Percentiles rank a stretch among this genome's conserved stretches.
phyloP scores from a whole-genome alignment of 305 asterid species.

The Plantago rigida region DNA sequence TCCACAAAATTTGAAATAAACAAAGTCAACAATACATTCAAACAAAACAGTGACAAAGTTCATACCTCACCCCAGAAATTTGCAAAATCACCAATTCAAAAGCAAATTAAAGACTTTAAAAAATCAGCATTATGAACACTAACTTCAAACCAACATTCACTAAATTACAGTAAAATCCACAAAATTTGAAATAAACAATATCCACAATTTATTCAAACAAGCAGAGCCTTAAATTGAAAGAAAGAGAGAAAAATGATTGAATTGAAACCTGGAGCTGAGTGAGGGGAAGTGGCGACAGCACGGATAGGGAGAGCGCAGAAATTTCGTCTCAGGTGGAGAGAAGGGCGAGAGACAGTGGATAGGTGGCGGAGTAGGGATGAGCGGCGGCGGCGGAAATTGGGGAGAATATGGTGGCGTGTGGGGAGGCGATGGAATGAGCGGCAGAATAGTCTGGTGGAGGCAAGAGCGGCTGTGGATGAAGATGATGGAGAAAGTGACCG shows the following conservation, averaged over 20 bases:
- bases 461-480: constrained; percentile 38
- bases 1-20: background rate
- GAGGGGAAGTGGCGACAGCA: constrained; percentile 62
- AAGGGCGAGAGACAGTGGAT: constrained; percentile 37
- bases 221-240: background rate
- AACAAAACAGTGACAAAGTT: background rate
- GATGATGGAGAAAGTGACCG: constrained; percentile 59
- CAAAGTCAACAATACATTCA: background rate
- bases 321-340: constrained; percentile 34
- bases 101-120: background rate
- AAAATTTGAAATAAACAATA: background rate
- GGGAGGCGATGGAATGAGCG: constrained; percentile 50
- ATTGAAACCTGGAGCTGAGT: constrained; percentile 47
- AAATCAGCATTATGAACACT: constrained; percentile 1
- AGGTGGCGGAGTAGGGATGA: constrained; percentile 42
- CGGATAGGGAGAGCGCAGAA: constrained; percentile 44
- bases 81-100: too few species aligned
- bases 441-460: constrained; percentile 50
- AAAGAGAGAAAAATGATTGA: background rate
- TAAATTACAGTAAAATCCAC: too few species aligned
- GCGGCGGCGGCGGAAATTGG: constrained; percentile 36
- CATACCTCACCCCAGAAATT: too few species aligned
- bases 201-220: background rate
- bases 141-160: constrained; percentile 1
- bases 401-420: constrained; percentile 43